Evolutionary conservation across 2,329 filamentous ascomycete genomes (phyloP), one percentile per base, ranked within the genome.

Genomic region (Onygenales sp.): DNA sequence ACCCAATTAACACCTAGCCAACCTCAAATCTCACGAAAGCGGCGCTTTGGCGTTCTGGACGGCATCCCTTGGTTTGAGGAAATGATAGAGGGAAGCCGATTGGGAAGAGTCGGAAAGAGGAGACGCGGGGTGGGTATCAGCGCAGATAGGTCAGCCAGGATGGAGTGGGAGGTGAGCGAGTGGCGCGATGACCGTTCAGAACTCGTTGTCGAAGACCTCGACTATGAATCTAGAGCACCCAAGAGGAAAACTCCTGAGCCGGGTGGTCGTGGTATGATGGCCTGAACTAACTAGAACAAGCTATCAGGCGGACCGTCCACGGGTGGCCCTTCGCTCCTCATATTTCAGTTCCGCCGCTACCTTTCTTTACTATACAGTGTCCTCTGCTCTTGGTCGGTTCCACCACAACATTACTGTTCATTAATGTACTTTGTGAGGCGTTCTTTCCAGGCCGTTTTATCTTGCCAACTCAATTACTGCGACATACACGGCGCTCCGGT

Each of bases 161-260:
- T 93, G 9, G 85, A 93, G 64, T 95, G 89, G 87, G 89, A 95
- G 69, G 78, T 95, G 58, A 77, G 85, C 41, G 90, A 95, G 70
- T 91, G 81, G 76, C 79, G 75, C 46, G 72, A 68, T 46, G 77
- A 75, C 51, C 75, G 64, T 50, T 57, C 64, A 55, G 57, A 57
- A 44, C 56, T 59, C 13, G 13, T 51, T 8, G 35, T 39, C 35
- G 38, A 49, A 54, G 41, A 52, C 7, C 43, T 50, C 31, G 47
- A 31, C 27, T 13, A 46, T 17, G 33, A 36, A 11, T 43, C 49
- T 35, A 50, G 53, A 32, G 11, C 53, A 17, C 41, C 51, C 50
- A 60, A 60, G 44, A 52, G 57, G 52, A 60, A 60, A 54, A 55
- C 45, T 38, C 54, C 52, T 39, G 55, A 59, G 53, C 42, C 59